Evolutionary conservation across 2,329 filamentous ascomycete genomes (phyloP).

Genomic region (Hypoxylon sp.): DNA sequence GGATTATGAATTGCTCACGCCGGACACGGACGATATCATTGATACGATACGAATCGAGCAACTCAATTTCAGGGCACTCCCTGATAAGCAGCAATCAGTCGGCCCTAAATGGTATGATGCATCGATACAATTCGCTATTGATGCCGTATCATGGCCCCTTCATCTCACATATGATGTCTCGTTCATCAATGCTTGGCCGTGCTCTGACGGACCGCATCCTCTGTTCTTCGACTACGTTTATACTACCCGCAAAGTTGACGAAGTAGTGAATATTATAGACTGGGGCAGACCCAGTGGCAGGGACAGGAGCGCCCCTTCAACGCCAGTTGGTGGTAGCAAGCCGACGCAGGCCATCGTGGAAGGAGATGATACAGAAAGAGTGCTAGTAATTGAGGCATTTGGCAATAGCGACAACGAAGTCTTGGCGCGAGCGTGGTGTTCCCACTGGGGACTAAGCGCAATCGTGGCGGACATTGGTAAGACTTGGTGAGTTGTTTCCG

Average conservation of each 20-base stretch:
- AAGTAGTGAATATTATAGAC: constrained; percentile 74
- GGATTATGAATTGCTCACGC: constrained; percentile 74
- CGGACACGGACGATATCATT: constrained; percentile 68
- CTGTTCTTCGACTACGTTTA: constrained; percentile 80
- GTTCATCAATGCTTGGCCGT: constrained; percentile 76
- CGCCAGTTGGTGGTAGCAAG: constrained; percentile 44
- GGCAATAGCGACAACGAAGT: constrained; percentile 82
- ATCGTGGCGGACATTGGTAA: constrained; percentile 76
- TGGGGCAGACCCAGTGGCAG: constrained; percentile 66
- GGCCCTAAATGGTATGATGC: constrained; percentile 69
- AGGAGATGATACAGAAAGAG: constrained; percentile 71
- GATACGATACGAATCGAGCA: constrained; percentile 79
- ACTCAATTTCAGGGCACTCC: constrained; percentile 68
- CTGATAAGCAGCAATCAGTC: constrained; percentile 46
- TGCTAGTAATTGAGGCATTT: constrained; percentile 79
- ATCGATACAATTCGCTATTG: constrained; percentile 73
- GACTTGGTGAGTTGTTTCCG: constrained; percentile 69
- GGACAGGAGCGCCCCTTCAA: constrained; percentile 44
- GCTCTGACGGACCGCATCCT: constrained; percentile 73
- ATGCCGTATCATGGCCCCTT: constrained; percentile 73
- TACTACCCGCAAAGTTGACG: constrained; percentile 70
- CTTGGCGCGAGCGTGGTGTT: constrained; percentile 81
- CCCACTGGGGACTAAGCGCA: constrained; percentile 79
- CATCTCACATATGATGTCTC: constrained; percentile 73
- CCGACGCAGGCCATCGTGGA: constrained; percentile 39